Conservation (phyloP, 2,329 filamentous ascomycete genomes). For the Penicillium sp. region DNA sequence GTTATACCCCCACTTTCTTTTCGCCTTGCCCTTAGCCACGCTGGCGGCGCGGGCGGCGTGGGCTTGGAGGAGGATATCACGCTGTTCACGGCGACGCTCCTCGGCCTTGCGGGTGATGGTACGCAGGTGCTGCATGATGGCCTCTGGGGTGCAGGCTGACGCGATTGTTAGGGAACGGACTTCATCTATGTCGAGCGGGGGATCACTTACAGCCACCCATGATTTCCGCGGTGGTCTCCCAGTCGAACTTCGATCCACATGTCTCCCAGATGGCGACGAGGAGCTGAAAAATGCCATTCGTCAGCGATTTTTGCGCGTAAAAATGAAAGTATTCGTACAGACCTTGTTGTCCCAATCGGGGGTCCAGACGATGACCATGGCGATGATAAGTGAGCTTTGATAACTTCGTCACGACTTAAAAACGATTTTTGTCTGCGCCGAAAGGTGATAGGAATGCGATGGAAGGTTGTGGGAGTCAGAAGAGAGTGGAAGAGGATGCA, state of each 20-base stretch:
- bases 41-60: slow-evolving; percentile 4
- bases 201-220: slow-evolving; percentile 10
- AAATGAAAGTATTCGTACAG: too few relatives aligned
- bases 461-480: too few relatives aligned
- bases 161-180: not conserved
- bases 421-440: not conserved
- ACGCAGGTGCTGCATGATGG: slow-evolving; percentile 11
- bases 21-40: slow-evolving; percentile 1
- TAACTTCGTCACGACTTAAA: too few relatives aligned
- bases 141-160: slow-evolving; percentile 11
- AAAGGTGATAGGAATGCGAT: not conserved
- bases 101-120: not conserved
- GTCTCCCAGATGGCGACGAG: slow-evolving; percentile 7
- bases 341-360: slow-evolving; percentile 7
- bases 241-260: not conserved
- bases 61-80: not conserved
- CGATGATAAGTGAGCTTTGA: not conserved
- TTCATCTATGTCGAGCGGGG: not conserved
- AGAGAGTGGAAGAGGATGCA: not conserved
- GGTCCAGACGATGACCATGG: slow-evolving; percentile 8
- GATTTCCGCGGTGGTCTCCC: not conserved
- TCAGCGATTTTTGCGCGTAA: not conserved
- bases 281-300: not conserved
- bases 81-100: not conserved
- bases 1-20: slow-evolving; percentile 2